Conservation (phyloP, 768 basidiomycete genomes). For the Boletus rubroflammeus region DNA sequence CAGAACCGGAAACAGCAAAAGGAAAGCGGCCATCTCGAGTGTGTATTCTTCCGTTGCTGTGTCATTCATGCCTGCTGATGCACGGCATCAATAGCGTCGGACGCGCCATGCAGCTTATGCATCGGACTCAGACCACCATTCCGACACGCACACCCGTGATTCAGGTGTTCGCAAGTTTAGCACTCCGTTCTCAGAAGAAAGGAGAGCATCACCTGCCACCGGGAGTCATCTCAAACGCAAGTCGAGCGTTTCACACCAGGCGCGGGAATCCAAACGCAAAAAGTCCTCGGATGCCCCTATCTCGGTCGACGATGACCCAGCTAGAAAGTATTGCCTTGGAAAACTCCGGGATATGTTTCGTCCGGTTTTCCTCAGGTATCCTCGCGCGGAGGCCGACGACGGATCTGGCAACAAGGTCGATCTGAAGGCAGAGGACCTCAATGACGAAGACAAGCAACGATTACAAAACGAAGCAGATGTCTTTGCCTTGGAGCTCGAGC, state of each 20-base stretch:
- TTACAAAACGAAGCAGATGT: slow-evolving; percentile 55
- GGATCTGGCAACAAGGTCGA: slow-evolving; percentile 33
- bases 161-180: slow-evolving; percentile 14
- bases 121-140: slow-evolving; percentile 41
- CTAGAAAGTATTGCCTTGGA: slow-evolving; percentile 74
- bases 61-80: slow-evolving; percentile 12
- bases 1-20: slow-evolving; percentile 36
- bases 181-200: slow-evolving; percentile 19
- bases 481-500: slow-evolving; percentile 72
- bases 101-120: slow-evolving; percentile 38
- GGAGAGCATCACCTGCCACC: slow-evolving; percentile 20
- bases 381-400: slow-evolving; percentile 43
- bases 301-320: slow-evolving; percentile 59
- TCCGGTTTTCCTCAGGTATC: slow-evolving; percentile 70
- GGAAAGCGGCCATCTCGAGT: slow-evolving; percentile 42
- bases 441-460: slow-evolving; percentile 54
- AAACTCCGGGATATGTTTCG: slow-evolving; percentile 72
- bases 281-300: slow-evolving; percentile 40
- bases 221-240: slow-evolving; percentile 51
- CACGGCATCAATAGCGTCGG: slow-evolving; percentile 37
- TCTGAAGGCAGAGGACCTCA: slow-evolving; percentile 52
- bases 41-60: slow-evolving; percentile 23
- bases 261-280: slow-evolving; percentile 45
- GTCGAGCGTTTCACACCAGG: slow-evolving; percentile 35
- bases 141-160: slow-evolving; percentile 30